Conservation (phyloP, 2,329 filamentous ascomycete genomes). For the Arthrobotrys megalospora region DNA sequence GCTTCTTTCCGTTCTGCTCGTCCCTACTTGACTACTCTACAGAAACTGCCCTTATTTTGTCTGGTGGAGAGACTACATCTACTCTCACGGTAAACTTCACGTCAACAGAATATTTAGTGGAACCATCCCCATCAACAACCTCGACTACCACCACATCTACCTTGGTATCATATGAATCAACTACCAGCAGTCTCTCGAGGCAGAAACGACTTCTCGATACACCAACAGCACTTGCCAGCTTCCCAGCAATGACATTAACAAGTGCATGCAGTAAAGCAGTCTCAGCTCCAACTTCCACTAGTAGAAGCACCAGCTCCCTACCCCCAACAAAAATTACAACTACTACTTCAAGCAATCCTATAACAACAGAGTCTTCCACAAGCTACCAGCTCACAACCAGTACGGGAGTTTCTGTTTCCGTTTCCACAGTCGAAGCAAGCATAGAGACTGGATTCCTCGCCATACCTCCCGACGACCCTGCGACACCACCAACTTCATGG, state of each 20-base stretch:
- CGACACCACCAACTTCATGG: not conserved
- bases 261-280: not conserved
- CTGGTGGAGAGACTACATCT: not conserved
- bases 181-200: not conserved
- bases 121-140: not conserved
- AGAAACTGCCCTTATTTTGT: not conserved
- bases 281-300: not conserved
- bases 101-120: not conserved
- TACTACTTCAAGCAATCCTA: not conserved
- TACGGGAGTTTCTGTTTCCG: not conserved
- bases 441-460: not conserved
- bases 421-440: not conserved
- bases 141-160: not conserved
- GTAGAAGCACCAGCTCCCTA: not conserved
- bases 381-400: not conserved
- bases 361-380: not conserved
- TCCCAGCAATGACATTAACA: constrained; percentile 4
- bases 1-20: not conserved
- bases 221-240: not conserved
- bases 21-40: not conserved
- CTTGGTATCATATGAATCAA: not conserved
- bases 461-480: not conserved
- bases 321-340: not conserved
- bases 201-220: not conserved
- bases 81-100: not conserved